Percentiles rank a stretch among this genome's conserved stretches.
Conservation (phyloP, 345 rosid species). For the Excoecaria agallocha region DNA sequence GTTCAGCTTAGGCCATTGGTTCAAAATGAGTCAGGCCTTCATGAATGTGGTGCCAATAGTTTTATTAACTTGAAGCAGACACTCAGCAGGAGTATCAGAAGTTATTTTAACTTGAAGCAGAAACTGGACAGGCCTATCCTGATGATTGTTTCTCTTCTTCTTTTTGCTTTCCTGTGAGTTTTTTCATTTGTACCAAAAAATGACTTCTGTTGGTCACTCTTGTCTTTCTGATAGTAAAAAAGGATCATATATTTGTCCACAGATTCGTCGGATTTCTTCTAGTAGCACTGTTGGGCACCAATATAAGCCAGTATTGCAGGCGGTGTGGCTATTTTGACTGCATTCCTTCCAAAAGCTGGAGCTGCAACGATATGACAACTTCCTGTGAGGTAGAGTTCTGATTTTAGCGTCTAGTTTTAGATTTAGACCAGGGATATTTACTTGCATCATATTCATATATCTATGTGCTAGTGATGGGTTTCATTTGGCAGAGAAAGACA, state of each 20-base stretch:
- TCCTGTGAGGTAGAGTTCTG: constrained; percentile 58
- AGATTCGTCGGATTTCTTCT: constrained; percentile 56
- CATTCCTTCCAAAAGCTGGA: constrained; percentile 64
- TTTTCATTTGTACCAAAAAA: background rate
- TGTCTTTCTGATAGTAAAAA: constrained; percentile 1
- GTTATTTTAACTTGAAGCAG: constrained; percentile 36
- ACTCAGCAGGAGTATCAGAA: constrained; percentile 40
- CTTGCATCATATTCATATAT: too few relatives aligned
- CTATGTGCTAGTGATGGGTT: too few relatives aligned
- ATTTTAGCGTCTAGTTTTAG: constrained; percentile 6
- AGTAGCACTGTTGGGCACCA: constrained; percentile 43
- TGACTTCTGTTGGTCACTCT: constrained; percentile 5
- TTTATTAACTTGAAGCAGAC: constrained; percentile 44
- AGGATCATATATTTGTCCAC: constrained; percentile 10
- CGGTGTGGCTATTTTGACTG: constrained; percentile 75
- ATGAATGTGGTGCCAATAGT: constrained; percentile 41
- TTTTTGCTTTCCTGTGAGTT: constrained; percentile 63
- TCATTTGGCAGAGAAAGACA: too few relatives aligned
- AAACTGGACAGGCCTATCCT: constrained; percentile 65
- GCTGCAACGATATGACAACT: constrained; percentile 59
- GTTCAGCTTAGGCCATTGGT: constrained; percentile 49
- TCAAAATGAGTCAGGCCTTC: constrained; percentile 47
- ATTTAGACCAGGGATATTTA: background rate
- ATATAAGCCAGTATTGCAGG: constrained; percentile 57
- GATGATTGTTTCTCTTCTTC: constrained; percentile 52